Percentiles rank a stretch among this genome's conserved stretches.
Evolutionary conservation across 164 flowering plant species (phyloP).

Genomic region (Aristolochia californica): DNA sequence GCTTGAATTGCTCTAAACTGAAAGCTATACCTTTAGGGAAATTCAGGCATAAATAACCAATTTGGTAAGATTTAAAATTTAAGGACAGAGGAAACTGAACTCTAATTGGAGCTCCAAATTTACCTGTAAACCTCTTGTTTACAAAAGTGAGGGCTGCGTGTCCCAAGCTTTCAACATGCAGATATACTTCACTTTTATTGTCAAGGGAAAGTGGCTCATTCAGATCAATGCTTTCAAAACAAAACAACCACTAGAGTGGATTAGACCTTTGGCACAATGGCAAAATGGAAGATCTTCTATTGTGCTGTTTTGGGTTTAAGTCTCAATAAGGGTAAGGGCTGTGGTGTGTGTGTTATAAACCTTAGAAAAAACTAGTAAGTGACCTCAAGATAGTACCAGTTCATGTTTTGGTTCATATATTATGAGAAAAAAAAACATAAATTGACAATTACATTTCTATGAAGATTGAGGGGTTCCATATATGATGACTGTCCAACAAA

Average conservation of each 20-base stretch:
- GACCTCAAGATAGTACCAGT: too few relatives aligned
- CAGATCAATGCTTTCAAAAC: constrained; percentile 22
- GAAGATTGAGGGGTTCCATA: too few relatives aligned
- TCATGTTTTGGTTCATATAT: too few relatives aligned
- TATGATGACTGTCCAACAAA: too few relatives aligned
- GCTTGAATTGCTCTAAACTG: background rate
- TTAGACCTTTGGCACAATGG: background rate
- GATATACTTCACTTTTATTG: constrained; percentile 14
- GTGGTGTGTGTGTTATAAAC: too few relatives aligned
- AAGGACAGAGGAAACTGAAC: background rate
- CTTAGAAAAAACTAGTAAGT: too few relatives aligned
- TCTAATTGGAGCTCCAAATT: background rate
- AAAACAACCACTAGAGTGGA: constrained; percentile 1
- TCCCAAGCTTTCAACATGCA: constrained; percentile 38
- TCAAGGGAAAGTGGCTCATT: constrained; percentile 13
- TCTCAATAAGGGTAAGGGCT: too few relatives aligned
- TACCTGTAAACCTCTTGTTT: constrained; percentile 36
- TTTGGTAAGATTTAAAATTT: background rate
- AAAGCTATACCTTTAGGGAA: background rate
- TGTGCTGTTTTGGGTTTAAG: too few relatives aligned
- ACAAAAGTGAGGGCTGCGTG: constrained; percentile 50
- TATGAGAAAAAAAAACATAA: too few relatives aligned
- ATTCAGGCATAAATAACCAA: too few relatives aligned
- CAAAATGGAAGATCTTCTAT: background rate
- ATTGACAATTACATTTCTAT: too few relatives aligned